Evolutionary conservation across 805 yeast species (phyloP).

Genomic region (Saccharomycopsis schoenii): DNA sequence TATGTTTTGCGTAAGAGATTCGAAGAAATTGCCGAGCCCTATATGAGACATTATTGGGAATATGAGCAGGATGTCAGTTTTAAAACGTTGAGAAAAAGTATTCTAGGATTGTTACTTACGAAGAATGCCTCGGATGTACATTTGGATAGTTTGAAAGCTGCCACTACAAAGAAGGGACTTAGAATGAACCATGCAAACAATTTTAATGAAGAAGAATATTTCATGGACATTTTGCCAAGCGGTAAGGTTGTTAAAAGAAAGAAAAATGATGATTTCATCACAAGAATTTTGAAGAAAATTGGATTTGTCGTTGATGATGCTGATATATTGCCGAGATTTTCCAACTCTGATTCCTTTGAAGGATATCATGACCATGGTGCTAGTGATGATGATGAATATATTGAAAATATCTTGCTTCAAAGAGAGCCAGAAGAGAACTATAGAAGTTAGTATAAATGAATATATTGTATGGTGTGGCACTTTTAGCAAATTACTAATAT

Average conservation of each 20-base stretch:
- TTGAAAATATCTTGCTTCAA: conserved; percentile 6
- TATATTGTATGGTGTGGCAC: no score
- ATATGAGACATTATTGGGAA: conserved; percentile 72
- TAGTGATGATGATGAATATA: conserved; percentile 10
- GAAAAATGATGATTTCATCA: conserved; percentile 22
- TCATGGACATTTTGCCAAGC: conserved; percentile 59
- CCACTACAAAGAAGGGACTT: background rate
- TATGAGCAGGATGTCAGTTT: conserved; percentile 41
- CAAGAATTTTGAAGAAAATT: conserved; percentile 31
- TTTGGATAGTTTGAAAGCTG: background rate
- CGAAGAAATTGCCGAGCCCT: conserved; percentile 63
- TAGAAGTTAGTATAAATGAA: background rate
- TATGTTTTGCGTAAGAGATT: conserved; percentile 53
- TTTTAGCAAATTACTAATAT: no score
- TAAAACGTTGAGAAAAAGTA: conserved; percentile 21
- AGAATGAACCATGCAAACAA: background rate
- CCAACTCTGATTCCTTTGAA: conserved; percentile 16
- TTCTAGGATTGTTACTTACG: conserved; percentile 22
- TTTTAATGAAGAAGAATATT: conserved; percentile 28
- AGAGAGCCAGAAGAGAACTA: background rate
- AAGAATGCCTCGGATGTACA: conserved; percentile 11
- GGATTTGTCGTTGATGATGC: conserved; percentile 38
- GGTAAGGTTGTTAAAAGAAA: conserved; percentile 50
- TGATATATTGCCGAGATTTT: conserved; percentile 21
- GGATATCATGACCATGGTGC: conserved; percentile 4